phyloP scores from a whole-genome alignment of 75 land plant genomes.

The Pinus taeda region DNA sequence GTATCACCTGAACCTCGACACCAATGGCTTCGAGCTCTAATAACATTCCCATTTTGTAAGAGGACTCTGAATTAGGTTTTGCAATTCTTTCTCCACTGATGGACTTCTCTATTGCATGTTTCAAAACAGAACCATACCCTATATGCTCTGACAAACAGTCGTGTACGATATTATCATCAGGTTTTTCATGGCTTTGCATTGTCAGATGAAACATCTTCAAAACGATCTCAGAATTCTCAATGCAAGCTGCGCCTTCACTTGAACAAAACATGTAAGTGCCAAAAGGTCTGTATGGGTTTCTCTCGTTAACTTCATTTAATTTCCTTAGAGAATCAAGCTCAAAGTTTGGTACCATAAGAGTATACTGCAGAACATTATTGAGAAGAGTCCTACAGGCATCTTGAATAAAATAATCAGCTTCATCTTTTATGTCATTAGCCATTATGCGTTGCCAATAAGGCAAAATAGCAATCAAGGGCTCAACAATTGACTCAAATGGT shows the following conservation, averaged over 20 bases:
- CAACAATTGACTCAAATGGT: constrained; percentile 33
- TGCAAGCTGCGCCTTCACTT: constrained; percentile 20
- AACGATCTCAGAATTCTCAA: constrained; percentile 48
- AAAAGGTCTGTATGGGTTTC: constrained; percentile 57
- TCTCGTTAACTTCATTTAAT: neutral
- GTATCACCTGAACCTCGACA: neutral
- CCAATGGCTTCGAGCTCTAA: neutral
- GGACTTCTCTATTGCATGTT: neutral
- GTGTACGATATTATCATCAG: neutral
- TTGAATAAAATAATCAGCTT: neutral
- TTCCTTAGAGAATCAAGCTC: too few relatives aligned
- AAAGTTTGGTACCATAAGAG: too few relatives aligned
- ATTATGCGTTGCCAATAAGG: constrained; percentile 10
- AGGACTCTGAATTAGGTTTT: neutral
- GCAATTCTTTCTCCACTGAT: neutral
- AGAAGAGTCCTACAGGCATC: constrained; percentile 1
- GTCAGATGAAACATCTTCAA: constrained; percentile 41
- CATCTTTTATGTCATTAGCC: neutral
- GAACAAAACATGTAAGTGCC: constrained; percentile 48
- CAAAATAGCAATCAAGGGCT: constrained; percentile 26
- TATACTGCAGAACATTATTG: neutral
- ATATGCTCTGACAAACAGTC: neutral
- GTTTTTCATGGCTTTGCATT: neutral
- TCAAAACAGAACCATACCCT: neutral
- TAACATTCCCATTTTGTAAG: neutral